Percentiles rank a stretch among this genome's conserved stretches.
Conservation (phyloP, 306 rosid species). For the Glycine tomentella region DNA sequence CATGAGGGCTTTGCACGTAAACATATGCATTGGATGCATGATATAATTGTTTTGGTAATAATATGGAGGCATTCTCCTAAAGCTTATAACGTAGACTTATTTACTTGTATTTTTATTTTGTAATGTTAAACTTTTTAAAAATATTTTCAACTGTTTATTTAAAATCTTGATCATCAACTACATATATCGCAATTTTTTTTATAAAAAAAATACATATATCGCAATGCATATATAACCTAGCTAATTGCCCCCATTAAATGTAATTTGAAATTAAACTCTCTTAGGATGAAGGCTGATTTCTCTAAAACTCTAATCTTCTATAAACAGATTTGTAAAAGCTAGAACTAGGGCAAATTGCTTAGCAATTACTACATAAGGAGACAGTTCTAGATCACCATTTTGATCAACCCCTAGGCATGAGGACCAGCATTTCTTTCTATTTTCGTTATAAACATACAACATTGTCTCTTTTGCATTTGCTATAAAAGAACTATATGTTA, state of each 20-base stretch:
- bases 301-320: background rate
- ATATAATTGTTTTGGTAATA: background rate
- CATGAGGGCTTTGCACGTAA: slow-evolving; percentile 3
- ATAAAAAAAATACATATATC: background rate
- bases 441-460: slow-evolving; percentile 9
- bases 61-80: no score
- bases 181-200: background rate
- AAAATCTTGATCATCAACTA: background rate
- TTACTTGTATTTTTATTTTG: background rate
- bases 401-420: slow-evolving; percentile 5
- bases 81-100: no score
- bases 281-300: background rate
- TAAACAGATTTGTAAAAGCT: background rate
- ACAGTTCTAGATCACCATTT: background rate
- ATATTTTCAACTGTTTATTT: background rate
- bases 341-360: background rate
- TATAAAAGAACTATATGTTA: background rate
- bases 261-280: background rate
- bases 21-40: background rate
- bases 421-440: slow-evolving; percentile 16
- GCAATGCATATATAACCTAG: no score
- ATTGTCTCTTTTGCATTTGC: background rate
- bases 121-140: background rate
- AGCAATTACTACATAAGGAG: slow-evolving; percentile 10
- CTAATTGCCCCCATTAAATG: background rate